A percentile compares a stretch with the other conserved stretches of the same genome.
phyloP scores from a whole-genome alignment of 345 rosid genomes.

The Kandelia obovata region DNA sequence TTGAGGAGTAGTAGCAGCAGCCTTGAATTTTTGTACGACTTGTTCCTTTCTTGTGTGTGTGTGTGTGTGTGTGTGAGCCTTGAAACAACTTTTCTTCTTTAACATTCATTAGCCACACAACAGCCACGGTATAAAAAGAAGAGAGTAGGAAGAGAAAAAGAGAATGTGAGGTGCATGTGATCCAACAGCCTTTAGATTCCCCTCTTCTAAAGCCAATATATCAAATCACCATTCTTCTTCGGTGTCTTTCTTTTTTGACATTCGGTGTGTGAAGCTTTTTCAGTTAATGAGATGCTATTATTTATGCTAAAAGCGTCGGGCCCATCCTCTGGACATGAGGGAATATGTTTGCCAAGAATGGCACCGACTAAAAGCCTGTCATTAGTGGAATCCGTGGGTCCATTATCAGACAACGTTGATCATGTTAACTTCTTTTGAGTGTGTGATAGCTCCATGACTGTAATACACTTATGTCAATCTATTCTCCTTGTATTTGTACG shows the following conservation, averaged over 20 bases:
- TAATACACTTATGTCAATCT: not conserved
- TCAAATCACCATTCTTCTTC: slow-evolving; percentile 26
- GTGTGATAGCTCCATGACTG: slow-evolving; percentile 8
- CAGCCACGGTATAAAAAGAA: slow-evolving; percentile 41
- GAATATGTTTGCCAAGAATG: slow-evolving; percentile 24
- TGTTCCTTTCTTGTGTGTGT: slow-evolving; percentile 8
- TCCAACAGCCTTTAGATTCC: slow-evolving; percentile 79
- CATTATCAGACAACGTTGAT: slow-evolving; percentile 22
- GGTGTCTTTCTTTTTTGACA: slow-evolving; percentile 41
- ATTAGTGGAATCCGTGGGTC: slow-evolving; percentile 40
- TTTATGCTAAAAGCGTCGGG: not conserved
- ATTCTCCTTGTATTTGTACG: slow-evolving; percentile 5
- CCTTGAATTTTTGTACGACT: slow-evolving; percentile 39
- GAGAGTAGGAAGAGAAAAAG: slow-evolving; percentile 38
- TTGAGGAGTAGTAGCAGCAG: slow-evolving; percentile 48
- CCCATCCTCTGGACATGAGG: slow-evolving; percentile 3
- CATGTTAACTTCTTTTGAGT: slow-evolving; percentile 4
- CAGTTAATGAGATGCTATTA: slow-evolving; percentile 22
- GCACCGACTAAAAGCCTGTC: slow-evolving; percentile 35
- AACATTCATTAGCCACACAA: slow-evolving; percentile 42
- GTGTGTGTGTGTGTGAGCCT: not conserved
- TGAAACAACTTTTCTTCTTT: slow-evolving; percentile 17
- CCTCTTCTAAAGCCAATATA: slow-evolving; percentile 33
- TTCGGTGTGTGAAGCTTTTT: slow-evolving; percentile 15
- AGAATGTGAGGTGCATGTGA: slow-evolving; percentile 72